These are phyloP conservation scores for Metschnikowia noctiluminum DNA, from an alignment of 805 yeast genomes.

Conservation along the genomic window DNA sequence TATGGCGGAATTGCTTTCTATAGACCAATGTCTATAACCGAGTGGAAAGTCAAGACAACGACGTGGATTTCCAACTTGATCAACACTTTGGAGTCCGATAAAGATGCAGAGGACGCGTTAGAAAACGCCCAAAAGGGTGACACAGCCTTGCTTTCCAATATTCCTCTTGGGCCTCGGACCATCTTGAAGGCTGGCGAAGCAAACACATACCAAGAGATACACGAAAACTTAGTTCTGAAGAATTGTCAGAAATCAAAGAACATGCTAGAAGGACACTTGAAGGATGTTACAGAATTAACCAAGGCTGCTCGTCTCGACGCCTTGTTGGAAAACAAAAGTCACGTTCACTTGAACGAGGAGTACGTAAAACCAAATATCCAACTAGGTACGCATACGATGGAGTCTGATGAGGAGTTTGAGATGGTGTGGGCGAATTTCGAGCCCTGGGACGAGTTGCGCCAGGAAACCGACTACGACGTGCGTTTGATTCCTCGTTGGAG, in stretches of 20 bases:
- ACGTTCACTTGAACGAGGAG: slow-evolving; percentile 23
- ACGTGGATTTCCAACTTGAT: slow-evolving; percentile 16
- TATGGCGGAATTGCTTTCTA: slow-evolving; percentile 59
- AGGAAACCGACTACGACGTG: slow-evolving; percentile 38
- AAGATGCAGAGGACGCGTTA: background rate
- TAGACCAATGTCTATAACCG: slow-evolving; percentile 47
- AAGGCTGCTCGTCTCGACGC: slow-evolving; percentile 34
- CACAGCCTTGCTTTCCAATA: slow-evolving; percentile 10
- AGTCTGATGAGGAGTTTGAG: slow-evolving; percentile 42
- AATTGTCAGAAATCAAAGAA: slow-evolving; percentile 21
- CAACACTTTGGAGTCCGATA: slow-evolving; percentile 11
- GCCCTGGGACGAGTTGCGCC: slow-evolving; percentile 43
- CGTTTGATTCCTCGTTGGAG: slow-evolving; percentile 33
- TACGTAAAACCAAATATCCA: slow-evolving; percentile 36
- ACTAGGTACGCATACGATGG: slow-evolving; percentile 34
- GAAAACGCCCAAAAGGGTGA: background rate
- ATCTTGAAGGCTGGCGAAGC: slow-evolving; percentile 14
- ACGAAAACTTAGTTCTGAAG: slow-evolving; percentile 24
- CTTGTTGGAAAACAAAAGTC: slow-evolving; percentile 31
- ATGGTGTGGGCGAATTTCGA: slow-evolving; percentile 42
- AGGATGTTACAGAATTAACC: slow-evolving; percentile 34
- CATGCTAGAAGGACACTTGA: slow-evolving; percentile 26
- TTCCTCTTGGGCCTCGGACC: slow-evolving; percentile 16
- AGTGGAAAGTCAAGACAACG: slow-evolving; percentile 30
- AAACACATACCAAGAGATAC: slow-evolving; percentile 24